phyloP scores from a whole-genome alignment of 2,329 filamentous ascomycete genomes.

The Aciculosporium take region DNA sequence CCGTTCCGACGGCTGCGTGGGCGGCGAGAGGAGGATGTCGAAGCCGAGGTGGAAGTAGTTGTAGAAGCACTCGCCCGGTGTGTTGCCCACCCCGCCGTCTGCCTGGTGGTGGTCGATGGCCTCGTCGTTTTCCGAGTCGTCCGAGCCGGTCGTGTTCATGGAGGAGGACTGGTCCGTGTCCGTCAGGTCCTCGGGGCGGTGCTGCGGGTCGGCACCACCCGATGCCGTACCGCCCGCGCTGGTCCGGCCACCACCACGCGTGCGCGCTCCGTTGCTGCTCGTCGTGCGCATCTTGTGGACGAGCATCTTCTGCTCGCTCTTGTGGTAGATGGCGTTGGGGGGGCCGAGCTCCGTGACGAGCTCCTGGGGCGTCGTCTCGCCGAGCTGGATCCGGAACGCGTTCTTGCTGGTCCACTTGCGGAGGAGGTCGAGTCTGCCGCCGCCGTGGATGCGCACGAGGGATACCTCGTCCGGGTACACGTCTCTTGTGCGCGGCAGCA shows the following conservation, averaged over 20 bases:
- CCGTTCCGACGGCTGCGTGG: constrained; percentile 47
- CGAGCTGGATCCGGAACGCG: constrained; percentile 58
- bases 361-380: constrained; percentile 84
- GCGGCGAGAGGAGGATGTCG: constrained; percentile 78
- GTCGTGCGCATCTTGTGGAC: constrained; percentile 56
- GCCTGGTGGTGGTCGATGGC: constrained; percentile 43
- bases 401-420: constrained; percentile 54
- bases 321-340: constrained; percentile 85
- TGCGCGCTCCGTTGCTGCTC: constrained; percentile 37
- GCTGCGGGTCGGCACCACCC: constrained; percentile 19
- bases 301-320: constrained; percentile 76
- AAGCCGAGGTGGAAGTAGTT: constrained; percentile 97
- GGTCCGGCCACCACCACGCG: constrained; percentile 24
- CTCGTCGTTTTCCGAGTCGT: constrained; percentile 48
- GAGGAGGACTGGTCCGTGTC: constrained; percentile 70
- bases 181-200: constrained; percentile 41
- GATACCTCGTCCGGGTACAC: constrained; percentile 81
- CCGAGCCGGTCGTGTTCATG: constrained; percentile 53
- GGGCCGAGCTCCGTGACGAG: constrained; percentile 81
- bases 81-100: constrained; percentile 27
- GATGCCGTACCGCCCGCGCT: constrained; percentile 24
- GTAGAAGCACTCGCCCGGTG: constrained; percentile 72
- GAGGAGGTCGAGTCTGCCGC: constrained; percentile 63
- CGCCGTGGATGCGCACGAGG: constrained; percentile 60
- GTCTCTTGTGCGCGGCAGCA: constrained; percentile 59